Base-by-base conservation (phyloP, 225 moss, liverwort and hornwort genomes). In the Takakia lepidozioides region DNA sequence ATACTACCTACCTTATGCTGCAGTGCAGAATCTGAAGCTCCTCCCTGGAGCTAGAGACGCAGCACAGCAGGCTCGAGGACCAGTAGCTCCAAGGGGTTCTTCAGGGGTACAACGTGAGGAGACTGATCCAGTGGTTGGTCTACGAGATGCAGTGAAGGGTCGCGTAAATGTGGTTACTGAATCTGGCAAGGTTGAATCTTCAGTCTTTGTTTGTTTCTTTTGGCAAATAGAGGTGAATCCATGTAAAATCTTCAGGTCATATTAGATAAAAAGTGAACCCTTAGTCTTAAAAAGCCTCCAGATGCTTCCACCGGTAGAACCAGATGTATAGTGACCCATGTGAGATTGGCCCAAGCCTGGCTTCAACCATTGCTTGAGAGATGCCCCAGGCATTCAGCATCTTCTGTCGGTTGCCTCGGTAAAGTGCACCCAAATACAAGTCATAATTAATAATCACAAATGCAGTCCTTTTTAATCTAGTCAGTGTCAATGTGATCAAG, bases 101-200 rank as follows among this genome's bases (percentile, higher is more conserved):
- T 46, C 57, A 52, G 56, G 57, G 42, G 63, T 52, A 28, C 29
- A 57, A 42, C 80, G 53, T 42, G 72, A 73, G 49, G 76, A 77
- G 47, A 60, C 66, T 27, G 46, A 64, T 57, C 66, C 69, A 29
- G 57, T 88, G 37, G 53, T 76, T 35, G 53, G 73, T 41, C 80
- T 98, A 45, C 73, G 80, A 49, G 87, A 98, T 64, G 83, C 76
- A 30, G 98, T 98, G 59, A 45, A 80, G 53, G 85, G 91, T 35
- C 87, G 98, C 29, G 60, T 98, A 28, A 98, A 91, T 69, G 40
- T 85, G 59, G 62, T 83, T 28, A 65, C 85, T 38, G 75, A 82
- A 56, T 81, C 85, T 67, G 98, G 98, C 62, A 76, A 81, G 80
- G 80, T 80, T 51, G 56, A 29, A 13, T 20, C 35, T 29, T 36